Evolutionary conservation across 768 basidiomycete genomes (phyloP), one percentile per base, ranked within the genome.

Genomic region (Boletus pseudopeckii): DNA sequence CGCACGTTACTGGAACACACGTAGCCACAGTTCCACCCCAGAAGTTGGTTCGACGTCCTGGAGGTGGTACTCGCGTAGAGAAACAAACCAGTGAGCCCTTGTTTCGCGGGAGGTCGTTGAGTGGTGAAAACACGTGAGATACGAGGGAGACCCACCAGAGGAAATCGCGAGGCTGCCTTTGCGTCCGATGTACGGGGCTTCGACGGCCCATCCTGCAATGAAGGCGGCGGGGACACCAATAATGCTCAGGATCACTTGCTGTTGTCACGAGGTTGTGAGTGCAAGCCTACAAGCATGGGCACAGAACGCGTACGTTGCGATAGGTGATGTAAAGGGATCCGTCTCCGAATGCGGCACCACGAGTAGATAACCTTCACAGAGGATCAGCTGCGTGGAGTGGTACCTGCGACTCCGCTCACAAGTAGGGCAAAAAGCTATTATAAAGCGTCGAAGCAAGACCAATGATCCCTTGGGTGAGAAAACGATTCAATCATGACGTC

Each of bases 11-110:
- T 82, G 57, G 70, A 77, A 64, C 86, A 85, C n/a, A 73, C 76
- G 57, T 86, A 88, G 9, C 80, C 86, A 63, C 87, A 91, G 69
- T 90, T 90, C 88, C 88, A 91, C 44, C 83, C 88, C 24, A 91
- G 75, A 39, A 90, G 76, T 26, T 80, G 76, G 55, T 84, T 75
- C 8, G 84, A 87, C 54, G 78, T 83, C 60, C 81, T 77, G 30
- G 88, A 79, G n/a, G 88, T 90, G 42, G 88, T 90, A 32, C 80
- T 84, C 57, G 77, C 83, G 62, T 87, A 85, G 43, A 92, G 78
- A 72, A 90, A 90, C 13, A 76, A 77, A 15, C 88, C 88, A 11
- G 89, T 90, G 62, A 90, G 76, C 65, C 78, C 82, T 85, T 71
- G 64, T 64, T 77, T 67, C 71, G 72, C 73, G 63, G 45, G 69